phyloP scores from a whole-genome alignment of 2,329 filamentous ascomycete species.

The Penicillium frequentans region DNA sequence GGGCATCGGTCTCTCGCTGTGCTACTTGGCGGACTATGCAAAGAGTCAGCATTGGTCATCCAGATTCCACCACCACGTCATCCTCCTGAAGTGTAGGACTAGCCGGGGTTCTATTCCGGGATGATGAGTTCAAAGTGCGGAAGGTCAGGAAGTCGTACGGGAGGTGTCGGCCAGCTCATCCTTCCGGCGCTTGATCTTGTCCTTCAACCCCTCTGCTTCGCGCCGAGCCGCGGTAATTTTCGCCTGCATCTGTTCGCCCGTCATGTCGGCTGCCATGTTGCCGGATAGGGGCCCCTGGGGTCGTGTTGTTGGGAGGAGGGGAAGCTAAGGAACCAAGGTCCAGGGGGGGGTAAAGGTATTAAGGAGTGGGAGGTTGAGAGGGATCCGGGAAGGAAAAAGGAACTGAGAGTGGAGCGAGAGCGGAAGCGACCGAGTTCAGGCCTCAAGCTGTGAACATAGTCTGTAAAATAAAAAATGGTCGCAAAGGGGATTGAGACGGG shows the following conservation, averaged over 20 bases:
- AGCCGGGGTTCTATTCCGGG: background rate
- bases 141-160: conserved; percentile 63
- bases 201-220: conserved; percentile 96
- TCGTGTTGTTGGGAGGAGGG: conserved; percentile 2
- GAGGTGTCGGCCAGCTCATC: conserved; percentile 98
- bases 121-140: background rate
- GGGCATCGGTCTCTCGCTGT: conserved; percentile 84
- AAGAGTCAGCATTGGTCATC: conserved; percentile 24
- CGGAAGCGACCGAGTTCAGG: conserved; percentile 19
- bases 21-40: conserved; percentile 82
- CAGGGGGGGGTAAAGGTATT: conserved; percentile 8
- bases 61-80: background rate
- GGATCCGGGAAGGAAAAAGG: conserved; percentile 7
- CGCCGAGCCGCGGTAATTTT: conserved; percentile 88
- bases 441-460: conserved; percentile 28
- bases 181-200: conserved; percentile 99
- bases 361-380: conserved; percentile 5
- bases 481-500: conserved; percentile 8
- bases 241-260: conserved; percentile 74
- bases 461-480: conserved; percentile 4
- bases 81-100: background rate
- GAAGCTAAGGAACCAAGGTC: conserved; percentile 6
- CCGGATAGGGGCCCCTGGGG: conserved; percentile 27
- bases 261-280: conserved; percentile 51
- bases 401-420: conserved; percentile 22